Conservation (phyloP, 768 basidiomycete genomes). For the Suillus weaverae region DNA sequence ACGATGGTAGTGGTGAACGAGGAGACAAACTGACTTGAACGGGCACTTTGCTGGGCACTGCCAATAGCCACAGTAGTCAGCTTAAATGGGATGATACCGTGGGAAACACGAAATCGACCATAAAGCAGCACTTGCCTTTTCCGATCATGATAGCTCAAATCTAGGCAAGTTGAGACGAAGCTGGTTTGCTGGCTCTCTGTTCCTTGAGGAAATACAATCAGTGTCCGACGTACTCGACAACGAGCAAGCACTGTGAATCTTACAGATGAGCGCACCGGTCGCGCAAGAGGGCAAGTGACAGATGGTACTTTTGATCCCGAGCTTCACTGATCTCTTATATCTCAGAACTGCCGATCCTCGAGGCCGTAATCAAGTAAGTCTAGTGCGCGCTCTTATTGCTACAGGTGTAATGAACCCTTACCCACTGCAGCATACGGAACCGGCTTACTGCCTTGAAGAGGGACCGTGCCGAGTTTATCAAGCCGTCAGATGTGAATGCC, state of each 20-base stretch:
- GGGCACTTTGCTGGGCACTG: conserved; percentile 18
- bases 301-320: conserved; percentile 15
- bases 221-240: background rate
- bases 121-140: conserved; percentile 29
- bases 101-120: conserved; percentile 26
- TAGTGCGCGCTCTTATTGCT: conserved; percentile 25
- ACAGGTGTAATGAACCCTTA: conserved; percentile 24
- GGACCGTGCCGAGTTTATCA: conserved; percentile 90
- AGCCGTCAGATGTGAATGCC: conserved; percentile 87
- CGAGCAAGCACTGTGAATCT: conserved; percentile 1
- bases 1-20: conserved; percentile 10
- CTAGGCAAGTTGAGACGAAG: background rate
- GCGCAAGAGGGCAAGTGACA: conserved; percentile 70
- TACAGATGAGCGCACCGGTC: conserved; percentile 63
- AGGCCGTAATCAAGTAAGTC: conserved; percentile 83
- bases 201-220: conserved; percentile 8
- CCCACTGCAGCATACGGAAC: conserved; percentile 76
- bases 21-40: conserved; percentile 14
- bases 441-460: conserved; percentile 93
- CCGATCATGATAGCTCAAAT: conserved; percentile 29
- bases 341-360: conserved; percentile 89
- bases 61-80: conserved; percentile 9
- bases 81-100: conserved; percentile 32
- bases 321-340: conserved; percentile 24
- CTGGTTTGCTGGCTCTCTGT: background rate